Base-by-base conservation (phyloP, 1,284 basidiomycete genomes). In the Ustilago vetiveriae region DNA sequence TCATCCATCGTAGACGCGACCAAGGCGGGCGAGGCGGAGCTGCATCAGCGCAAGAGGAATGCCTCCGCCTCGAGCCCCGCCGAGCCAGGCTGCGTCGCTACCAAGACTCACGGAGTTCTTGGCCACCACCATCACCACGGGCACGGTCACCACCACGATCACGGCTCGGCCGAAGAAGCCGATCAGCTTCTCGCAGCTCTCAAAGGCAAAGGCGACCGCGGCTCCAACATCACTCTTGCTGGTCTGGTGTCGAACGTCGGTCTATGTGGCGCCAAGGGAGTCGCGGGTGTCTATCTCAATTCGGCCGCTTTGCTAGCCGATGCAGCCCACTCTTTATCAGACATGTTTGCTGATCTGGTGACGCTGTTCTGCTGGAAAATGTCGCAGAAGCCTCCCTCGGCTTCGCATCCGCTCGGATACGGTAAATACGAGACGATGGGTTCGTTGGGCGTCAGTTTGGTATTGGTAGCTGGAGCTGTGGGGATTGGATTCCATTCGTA, bases 401-500 rank as follows among this genome's bases (percentile, higher is more conserved):
- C 86, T 70, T 85, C 83, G 60, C 95, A 93, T 80, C 93, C 92
- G 0, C 90, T 91, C 63, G 92, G 86, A 5, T 94, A 94, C 78
- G 91, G 46, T 17, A 98, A 97, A 83, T 94, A 93, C 75, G 94
- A 98, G 83, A 94, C 94, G 5, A 85, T 95, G 38, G 94, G 94
- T 40, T 94, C 92, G 10, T 88, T 91, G 8, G 88, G 90, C 26
- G 90, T 95, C 45, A 90, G 90, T 10, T 83, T 94, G 40, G 87
- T 95, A 46, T 87, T 95, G 43, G 84, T 87, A 9, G 85, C 90
- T 6, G 94, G 94, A 32, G 93, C 93, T 0, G 85, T 95, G 16
- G 94, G 93, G 32, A 94, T 98, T 56, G 94, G 83, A 43, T 87
- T 94, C 71, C 95, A 98, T 84, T 94, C 92, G 2, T 94, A 92